Evolutionary conservation across 2,329 filamentous ascomycete genomes (phyloP).

Genomic region (Aspergillus luchuensis): DNA sequence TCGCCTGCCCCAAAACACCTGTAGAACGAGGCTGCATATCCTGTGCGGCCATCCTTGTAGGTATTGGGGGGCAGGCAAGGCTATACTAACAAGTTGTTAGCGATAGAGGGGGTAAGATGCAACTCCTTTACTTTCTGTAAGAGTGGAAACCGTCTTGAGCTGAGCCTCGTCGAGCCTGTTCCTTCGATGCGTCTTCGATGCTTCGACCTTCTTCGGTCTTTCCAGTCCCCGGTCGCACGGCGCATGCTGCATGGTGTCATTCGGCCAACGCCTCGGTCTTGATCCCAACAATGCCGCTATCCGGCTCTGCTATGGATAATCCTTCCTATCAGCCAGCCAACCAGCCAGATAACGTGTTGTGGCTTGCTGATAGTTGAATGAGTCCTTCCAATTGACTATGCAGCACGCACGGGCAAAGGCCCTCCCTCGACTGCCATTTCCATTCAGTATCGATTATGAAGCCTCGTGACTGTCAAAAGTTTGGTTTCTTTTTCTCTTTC

Average conservation of each 20-base stretch:
- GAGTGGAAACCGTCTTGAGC: constrained; percentile 5
- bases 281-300: constrained; percentile 19
- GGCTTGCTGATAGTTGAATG: constrained; percentile 21
- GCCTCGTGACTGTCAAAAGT: constrained; percentile 17
- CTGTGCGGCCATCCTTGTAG: not conserved
- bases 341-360: constrained; percentile 21
- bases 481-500: constrained; percentile 5
- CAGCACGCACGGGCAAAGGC: constrained; percentile 17
- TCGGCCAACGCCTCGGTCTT: constrained; percentile 21
- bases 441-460: constrained; percentile 7
- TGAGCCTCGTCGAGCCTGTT: constrained; percentile 21
- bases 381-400: constrained; percentile 8
- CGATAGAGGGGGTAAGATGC: not conserved
- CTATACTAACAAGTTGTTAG: not conserved
- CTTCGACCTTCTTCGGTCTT: constrained; percentile 17
- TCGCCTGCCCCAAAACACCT: not conserved
- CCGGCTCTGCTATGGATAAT: constrained; percentile 14
- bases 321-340: constrained; percentile 9
- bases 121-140: too few relatives aligned
- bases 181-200: constrained; percentile 38
- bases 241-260: constrained; percentile 16
- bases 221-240: constrained; percentile 3
- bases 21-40: constrained; percentile 3
- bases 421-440: constrained; percentile 8
- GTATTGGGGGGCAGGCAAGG: not conserved